A percentile compares a stretch with the other conserved stretches of the same genome.
These are phyloP conservation scores for Hyphopichia fennica DNA, from an alignment of 1,139 yeast species.

Conservation along the genomic window DNA sequence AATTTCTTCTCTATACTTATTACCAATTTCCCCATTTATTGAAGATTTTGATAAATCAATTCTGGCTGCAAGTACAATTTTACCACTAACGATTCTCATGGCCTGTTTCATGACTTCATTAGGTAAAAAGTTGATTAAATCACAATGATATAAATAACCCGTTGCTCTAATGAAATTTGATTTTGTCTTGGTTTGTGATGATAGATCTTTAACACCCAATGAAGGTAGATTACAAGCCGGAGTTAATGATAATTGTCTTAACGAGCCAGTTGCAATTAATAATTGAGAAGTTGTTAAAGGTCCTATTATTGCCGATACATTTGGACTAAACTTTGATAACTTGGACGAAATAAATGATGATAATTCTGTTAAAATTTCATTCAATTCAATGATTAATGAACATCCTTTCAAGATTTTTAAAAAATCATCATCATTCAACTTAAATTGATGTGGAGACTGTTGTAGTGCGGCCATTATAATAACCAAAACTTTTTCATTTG, in stretches of 20 bases:
- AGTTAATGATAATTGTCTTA: constrained; percentile 63
- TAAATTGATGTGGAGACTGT: constrained; percentile 22
- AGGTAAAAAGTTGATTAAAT: constrained; percentile 54
- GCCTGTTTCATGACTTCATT: constrained; percentile 66
- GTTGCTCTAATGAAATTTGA: constrained; percentile 52
- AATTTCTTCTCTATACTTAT: constrained; percentile 59
- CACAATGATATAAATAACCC: constrained; percentile 62
- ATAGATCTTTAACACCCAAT: constrained; percentile 63
- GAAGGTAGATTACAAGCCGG: constrained; percentile 87
- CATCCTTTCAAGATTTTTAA: constrained; percentile 46
- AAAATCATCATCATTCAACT: constrained; percentile 37
- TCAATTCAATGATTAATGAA: constrained; percentile 46
- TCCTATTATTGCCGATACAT: constrained; percentile 71
- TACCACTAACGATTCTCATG: constrained; percentile 77
- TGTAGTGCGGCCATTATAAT: constrained; percentile 71
- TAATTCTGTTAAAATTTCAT: constrained; percentile 43
- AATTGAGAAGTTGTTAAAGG: constrained; percentile 74
- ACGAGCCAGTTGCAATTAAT: constrained; percentile 69
- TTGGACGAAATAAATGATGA: constrained; percentile 57
- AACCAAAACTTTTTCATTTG: constrained; percentile 68
- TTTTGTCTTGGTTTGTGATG: constrained; percentile 26
- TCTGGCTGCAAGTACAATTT: constrained; percentile 79
- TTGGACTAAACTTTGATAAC: constrained; percentile 72
- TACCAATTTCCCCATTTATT: constrained; percentile 58
- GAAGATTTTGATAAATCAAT: constrained; percentile 56